Conservation (phyloP, 768 basidiomycete species). For the Phanerochaete carnosa region DNA sequence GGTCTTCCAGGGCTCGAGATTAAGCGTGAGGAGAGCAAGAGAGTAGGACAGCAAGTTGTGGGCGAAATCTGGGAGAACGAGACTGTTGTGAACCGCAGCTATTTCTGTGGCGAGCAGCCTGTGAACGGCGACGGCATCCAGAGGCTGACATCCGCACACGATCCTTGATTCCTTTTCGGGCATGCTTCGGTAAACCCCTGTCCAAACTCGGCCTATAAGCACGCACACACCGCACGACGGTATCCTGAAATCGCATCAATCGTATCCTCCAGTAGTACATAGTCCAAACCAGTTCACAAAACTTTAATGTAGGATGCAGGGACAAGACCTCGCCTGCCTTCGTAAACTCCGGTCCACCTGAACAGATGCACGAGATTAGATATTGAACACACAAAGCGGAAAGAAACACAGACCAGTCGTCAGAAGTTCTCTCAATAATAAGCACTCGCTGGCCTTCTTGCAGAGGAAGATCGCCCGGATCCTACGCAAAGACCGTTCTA, state of each 20-base stretch:
- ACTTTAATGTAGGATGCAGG: constrained; percentile 29
- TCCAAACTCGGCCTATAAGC: background rate
- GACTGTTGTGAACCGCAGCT: background rate
- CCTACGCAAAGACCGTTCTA: constrained; percentile 36
- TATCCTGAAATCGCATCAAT: background rate
- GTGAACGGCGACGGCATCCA: background rate
- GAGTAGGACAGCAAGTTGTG: background rate
- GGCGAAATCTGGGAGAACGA: background rate
- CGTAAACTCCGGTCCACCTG: constrained; percentile 28
- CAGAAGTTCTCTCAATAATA: constrained; percentile 63
- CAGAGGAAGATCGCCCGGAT: constrained; percentile 63
- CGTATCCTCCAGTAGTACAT: background rate
- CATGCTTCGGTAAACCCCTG: background rate
- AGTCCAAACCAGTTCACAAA: constrained; percentile 7
- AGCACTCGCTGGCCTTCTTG: constrained; percentile 55
- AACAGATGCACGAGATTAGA: background rate
- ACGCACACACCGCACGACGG: background rate
- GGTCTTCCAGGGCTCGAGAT: background rate
- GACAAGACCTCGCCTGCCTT: constrained; percentile 25
- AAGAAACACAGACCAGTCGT: constrained; percentile 60
- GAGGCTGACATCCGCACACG: background rate
- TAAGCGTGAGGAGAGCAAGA: background rate
- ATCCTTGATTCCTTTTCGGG: background rate
- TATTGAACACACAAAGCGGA: background rate
- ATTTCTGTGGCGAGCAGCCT: background rate